A percentile compares a stretch with the other conserved stretches of the same genome.
phyloP scores from a whole-genome alignment of 768 basidiomycete species.

The Lepiota venenata region DNA sequence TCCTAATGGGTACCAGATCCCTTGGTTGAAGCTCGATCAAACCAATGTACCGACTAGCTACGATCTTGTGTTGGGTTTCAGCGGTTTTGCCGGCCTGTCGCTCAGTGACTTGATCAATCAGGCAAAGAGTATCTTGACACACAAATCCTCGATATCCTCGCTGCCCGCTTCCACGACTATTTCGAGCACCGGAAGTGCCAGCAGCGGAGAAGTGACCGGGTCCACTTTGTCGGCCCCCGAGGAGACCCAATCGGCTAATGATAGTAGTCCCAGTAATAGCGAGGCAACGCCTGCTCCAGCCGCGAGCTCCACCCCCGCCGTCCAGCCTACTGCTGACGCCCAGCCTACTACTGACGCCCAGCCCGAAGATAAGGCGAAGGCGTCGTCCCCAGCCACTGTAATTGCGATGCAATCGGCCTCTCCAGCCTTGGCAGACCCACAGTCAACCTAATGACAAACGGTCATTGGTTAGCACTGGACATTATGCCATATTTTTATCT shows the following conservation, averaged over 20 bases:
- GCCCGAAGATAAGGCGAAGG: no score
- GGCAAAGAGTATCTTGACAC: slow-evolving; percentile 1
- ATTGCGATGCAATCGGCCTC: no score
- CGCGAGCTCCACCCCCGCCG: no score
- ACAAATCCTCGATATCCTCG: background rate
- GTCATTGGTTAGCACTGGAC: no score
- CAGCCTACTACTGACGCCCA: no score
- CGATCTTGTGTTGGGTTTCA: slow-evolving; percentile 22
- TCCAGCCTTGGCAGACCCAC: no score
- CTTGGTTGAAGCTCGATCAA: slow-evolving; percentile 63
- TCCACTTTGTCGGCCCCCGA: slow-evolving; percentile 3
- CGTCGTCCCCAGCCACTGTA: no score
- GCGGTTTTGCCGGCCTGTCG: background rate
- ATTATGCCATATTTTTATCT: no score
- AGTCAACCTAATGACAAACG: no score
- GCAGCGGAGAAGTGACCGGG: background rate
- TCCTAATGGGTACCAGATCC: slow-evolving; percentile 54
- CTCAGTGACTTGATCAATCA: slow-evolving; percentile 17
- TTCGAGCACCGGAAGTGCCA: background rate
- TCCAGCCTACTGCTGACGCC: no score
- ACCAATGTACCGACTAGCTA: slow-evolving; percentile 51
- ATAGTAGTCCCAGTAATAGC: background rate
- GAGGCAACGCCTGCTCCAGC: slow-evolving; percentile 2
- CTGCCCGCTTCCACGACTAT: background rate
- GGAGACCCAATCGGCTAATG: background rate